Evolutionary conservation across 441 rosid species (phyloP).

Genomic region (Erodium texanum): DNA sequence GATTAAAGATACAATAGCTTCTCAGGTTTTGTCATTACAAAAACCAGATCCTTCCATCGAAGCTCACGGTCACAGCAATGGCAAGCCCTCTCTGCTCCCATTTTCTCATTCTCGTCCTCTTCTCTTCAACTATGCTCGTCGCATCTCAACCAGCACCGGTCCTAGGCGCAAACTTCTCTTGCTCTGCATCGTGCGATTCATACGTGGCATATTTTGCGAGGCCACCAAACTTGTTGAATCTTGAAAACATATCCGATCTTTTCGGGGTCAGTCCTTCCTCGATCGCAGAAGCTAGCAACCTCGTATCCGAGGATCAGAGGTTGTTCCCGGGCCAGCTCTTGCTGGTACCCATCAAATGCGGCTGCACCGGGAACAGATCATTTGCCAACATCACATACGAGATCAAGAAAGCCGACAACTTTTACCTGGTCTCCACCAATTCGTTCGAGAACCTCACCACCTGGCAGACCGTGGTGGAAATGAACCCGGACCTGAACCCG

Average conservation of each 20-base stretch:
- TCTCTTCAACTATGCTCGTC: slow-evolving; percentile 11
- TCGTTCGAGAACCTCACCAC: slow-evolving; percentile 38
- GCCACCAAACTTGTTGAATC: slow-evolving; percentile 31
- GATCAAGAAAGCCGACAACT: slow-evolving; percentile 43
- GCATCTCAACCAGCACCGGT: slow-evolving; percentile 22
- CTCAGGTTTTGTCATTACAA: slow-evolving; percentile 23
- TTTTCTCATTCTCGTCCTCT: slow-evolving; percentile 17
- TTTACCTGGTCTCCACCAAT: slow-evolving; percentile 32
- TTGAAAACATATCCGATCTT: slow-evolving; percentile 37
- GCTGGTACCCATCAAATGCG: slow-evolving; percentile 42
- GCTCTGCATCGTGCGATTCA: slow-evolving; percentile 34
- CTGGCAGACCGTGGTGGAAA: slow-evolving; percentile 29
- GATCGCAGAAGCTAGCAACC: slow-evolving; percentile 41
- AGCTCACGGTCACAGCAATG: slow-evolving; percentile 23
- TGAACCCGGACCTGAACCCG: slow-evolving; percentile 34
- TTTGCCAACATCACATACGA: slow-evolving; percentile 42
- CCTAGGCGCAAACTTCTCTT: slow-evolving; percentile 30
- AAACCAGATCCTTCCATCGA: neutral
- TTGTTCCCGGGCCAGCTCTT: slow-evolving; percentile 41
- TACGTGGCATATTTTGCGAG: slow-evolving; percentile 34
- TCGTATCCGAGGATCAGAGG: slow-evolving; percentile 32
- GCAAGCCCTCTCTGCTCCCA: slow-evolving; percentile 14
- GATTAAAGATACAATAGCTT: no score
- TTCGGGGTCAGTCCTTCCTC: slow-evolving; percentile 31
- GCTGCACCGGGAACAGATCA: slow-evolving; percentile 38